Evolutionary conservation across 192 early-diverging fungal species (phyloP), one percentile per base, ranked within the genome.

Genomic region (Chytriomyces hyalinus): DNA sequence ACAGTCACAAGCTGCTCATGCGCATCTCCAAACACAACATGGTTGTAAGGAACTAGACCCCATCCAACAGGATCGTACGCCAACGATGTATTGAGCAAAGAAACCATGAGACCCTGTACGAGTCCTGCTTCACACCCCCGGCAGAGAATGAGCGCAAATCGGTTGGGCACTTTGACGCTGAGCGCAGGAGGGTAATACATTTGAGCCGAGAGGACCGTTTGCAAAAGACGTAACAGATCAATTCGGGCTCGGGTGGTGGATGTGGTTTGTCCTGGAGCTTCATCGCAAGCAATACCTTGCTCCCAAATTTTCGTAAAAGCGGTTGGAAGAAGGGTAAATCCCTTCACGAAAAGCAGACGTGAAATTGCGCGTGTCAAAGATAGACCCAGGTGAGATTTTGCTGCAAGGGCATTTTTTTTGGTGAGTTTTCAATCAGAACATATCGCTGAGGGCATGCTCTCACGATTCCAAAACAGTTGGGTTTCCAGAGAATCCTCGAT

Each of bases 51-150:
- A 10, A 87, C 26, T 43, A 94, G 84, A 5, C 89, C 91, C 94
- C 94, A 96, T 36, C 95, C 94, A 11, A 92, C 85, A 6, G 93
- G 92, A 76, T 95, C 92, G 78, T 95, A 94, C 50, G 90, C 90
- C 6, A 92, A 80, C 2, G 90, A 89, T 0, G 94, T 96, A 76
- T 97, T 97, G 53, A 96, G 75, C 36, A 96, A 77, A 78, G 94
- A 95, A 84, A 94, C 96, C 6, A 96, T 87, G 65, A 96, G 73
- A 28, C 57, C 57, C 36, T 71, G 69, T 3, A 36, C 69, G 22
- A 71, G 51, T 7, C 48, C 17, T 7, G 20, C n/a, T 22, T 15
- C 9, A 26, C 46, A 13, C 8, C 50, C 57, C 8, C 50, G 50
- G 13, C 28, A 45, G 10, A 94, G 79, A 67, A 81, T 80, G 47